These are phyloP conservation scores for Aspergillus sp. DNA, from an alignment of 2,329 filamentous ascomycete genomes.

Conservation along the genomic window DNA sequence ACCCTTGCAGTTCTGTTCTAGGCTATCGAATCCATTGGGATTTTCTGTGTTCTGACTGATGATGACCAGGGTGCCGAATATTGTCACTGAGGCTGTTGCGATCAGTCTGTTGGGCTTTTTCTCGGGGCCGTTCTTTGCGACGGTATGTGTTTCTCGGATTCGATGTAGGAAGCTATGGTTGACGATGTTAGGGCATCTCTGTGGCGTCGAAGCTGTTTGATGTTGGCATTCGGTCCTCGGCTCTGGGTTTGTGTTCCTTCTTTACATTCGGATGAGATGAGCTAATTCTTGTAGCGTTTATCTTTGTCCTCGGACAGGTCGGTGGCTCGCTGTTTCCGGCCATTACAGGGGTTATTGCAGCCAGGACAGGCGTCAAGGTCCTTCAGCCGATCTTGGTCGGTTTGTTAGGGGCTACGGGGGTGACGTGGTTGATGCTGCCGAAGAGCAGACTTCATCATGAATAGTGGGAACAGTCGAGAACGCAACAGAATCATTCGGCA, in stretches of 20 bases:
- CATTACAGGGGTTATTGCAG: slow-evolving; percentile 54
- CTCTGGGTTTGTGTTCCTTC: slow-evolving; percentile 37
- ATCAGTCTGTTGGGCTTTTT: slow-evolving; percentile 59
- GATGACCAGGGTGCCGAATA: slow-evolving; percentile 36
- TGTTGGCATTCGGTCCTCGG: slow-evolving; percentile 47
- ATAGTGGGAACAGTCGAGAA: slow-evolving; percentile 1
- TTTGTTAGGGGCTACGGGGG: slow-evolving; percentile 46
- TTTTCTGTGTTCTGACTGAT: too few relatives aligned
- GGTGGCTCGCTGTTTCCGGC: slow-evolving; percentile 58
- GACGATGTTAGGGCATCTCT: slow-evolving; percentile 40
- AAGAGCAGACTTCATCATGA: slow-evolving; percentile 24
- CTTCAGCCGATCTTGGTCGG: slow-evolving; percentile 55
- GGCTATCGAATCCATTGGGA: too few relatives aligned
- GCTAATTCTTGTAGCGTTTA: slow-evolving; percentile 32
- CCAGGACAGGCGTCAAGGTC: slow-evolving; percentile 46
- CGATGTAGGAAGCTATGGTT: background rate
- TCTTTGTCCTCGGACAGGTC: slow-evolving; percentile 59
- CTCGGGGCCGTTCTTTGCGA: slow-evolving; percentile 59
- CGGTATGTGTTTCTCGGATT: slow-evolving; percentile 26
- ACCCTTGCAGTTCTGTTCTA: too few relatives aligned
- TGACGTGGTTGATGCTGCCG: slow-evolving; percentile 48
- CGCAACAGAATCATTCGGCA: background rate
- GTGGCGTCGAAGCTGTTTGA: slow-evolving; percentile 55
- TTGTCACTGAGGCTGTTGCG: slow-evolving; percentile 53
- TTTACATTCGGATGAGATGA: background rate